These are phyloP conservation scores for Coemansia aciculifera DNA, from an alignment of 192 early-diverging fungal genomes.

Conservation along the genomic window DNA sequence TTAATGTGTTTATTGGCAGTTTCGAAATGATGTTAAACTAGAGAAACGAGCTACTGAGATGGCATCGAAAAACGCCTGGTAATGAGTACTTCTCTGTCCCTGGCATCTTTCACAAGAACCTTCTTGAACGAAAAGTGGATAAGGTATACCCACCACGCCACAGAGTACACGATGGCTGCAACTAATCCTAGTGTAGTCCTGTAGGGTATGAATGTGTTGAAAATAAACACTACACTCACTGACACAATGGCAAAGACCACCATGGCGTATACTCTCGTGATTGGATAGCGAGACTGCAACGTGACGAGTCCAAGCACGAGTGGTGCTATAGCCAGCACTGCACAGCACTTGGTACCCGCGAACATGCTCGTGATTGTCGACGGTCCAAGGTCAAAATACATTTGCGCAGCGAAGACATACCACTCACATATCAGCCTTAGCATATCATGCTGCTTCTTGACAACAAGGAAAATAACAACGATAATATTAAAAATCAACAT, in stretches of 20 bases:
- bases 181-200: background rate
- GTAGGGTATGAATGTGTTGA: background rate
- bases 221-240: background rate
- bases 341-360: background rate
- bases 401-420: background rate
- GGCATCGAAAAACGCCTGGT: background rate
- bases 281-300: background rate
- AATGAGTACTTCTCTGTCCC: background rate
- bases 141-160: background rate
- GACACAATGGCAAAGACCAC: background rate
- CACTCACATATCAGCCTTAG: background rate
- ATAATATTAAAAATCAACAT: background rate
- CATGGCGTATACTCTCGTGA: background rate
- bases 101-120: background rate
- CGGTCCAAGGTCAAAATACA: background rate
- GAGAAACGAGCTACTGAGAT: too few relatives aligned
- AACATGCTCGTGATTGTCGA: background rate
- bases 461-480: background rate
- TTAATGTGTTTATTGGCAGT: background rate
- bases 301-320: slow-evolving; percentile 1
- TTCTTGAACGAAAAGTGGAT: background rate
- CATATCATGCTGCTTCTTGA: background rate
- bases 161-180: background rate
- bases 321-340: background rate
- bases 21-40: too few relatives aligned